Evolutionary conservation across 306 rosid genomes (phyloP).

Genomic region (Quercus parvula): DNA sequence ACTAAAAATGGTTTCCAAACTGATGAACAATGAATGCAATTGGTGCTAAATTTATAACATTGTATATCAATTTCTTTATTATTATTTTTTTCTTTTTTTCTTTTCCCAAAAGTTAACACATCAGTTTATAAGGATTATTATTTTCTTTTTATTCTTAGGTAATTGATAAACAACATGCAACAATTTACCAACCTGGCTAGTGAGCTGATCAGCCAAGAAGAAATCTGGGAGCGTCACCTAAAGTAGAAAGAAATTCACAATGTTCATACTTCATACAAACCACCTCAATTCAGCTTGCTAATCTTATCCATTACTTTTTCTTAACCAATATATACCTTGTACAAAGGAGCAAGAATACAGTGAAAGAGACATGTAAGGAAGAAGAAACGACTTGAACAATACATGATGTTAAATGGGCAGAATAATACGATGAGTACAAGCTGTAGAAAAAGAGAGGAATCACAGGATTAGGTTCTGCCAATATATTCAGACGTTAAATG

Average conservation of each 20-base stretch:
- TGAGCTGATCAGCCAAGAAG: slow-evolving; percentile 73
- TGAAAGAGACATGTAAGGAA: slow-evolving; percentile 47
- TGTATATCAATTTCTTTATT: too few species aligned
- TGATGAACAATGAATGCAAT: too few species aligned
- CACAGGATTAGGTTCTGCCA: background rate
- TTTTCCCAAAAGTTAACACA: too few species aligned
- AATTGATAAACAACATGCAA: too few species aligned
- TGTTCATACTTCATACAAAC: background rate
- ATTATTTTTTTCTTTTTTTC: too few species aligned
- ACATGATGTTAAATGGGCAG: slow-evolving; percentile 61
- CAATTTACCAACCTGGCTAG: slow-evolving; percentile 40
- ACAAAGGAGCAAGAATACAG: slow-evolving; percentile 55
- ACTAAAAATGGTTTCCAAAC: too few species aligned
- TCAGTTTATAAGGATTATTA: too few species aligned
- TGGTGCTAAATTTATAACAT: too few species aligned
- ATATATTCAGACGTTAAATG: background rate
- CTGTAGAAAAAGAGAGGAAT: slow-evolving; percentile 24
- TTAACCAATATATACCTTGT: slow-evolving; percentile 36
- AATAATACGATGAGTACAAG: slow-evolving; percentile 27
- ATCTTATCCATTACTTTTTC: background rate
- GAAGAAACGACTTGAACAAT: slow-evolving; percentile 62
- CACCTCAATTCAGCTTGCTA: too few species aligned
- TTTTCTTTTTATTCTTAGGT: too few species aligned
- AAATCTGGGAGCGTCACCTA: slow-evolving; percentile 75
- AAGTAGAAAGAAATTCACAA: background rate